Conservation (phyloP, 805 yeast species). For the Spathaspora hagerdaliae region DNA sequence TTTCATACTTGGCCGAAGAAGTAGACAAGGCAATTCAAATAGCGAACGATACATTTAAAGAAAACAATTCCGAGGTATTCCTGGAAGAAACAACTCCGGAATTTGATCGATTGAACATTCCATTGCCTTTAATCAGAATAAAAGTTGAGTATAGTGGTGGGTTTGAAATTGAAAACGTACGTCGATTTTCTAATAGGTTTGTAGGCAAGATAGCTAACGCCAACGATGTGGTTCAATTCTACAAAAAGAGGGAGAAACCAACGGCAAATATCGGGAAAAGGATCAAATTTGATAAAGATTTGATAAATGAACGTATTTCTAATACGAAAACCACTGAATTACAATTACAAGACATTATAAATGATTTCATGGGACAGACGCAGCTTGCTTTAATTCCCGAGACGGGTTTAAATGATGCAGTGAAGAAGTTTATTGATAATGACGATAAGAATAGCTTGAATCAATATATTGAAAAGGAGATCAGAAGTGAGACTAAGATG, state of each 20-base stretch:
- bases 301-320: constrained; percentile 11
- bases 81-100: constrained; percentile 8
- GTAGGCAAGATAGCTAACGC: constrained; percentile 89
- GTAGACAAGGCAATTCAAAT: constrained; percentile 64
- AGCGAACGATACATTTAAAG: constrained; percentile 51
- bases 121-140: constrained; percentile 77
- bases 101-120: constrained; percentile 28
- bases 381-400: constrained; percentile 71
- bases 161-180: constrained; percentile 85
- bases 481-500: constrained; percentile 48
- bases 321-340: constrained; percentile 24
- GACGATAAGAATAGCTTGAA: constrained; percentile 75
- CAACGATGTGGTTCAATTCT: constrained; percentile 77
- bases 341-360: constrained; percentile 60
- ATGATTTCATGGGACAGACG: constrained; percentile 57
- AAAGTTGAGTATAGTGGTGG: constrained; percentile 89
- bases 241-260: constrained; percentile 40
- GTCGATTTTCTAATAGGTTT: constrained; percentile 84
- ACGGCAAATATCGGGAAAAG: constrained; percentile 7
- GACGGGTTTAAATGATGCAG: constrained; percentile 67
- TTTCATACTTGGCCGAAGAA: constrained; percentile 53
- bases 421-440: constrained; percentile 69
- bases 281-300: constrained; percentile 12
- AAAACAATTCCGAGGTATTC: constrained; percentile 23
- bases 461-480: constrained; percentile 56